phyloP scores from a whole-genome alignment of 139 green algal species.

The Tetradesmus obliquus region DNA sequence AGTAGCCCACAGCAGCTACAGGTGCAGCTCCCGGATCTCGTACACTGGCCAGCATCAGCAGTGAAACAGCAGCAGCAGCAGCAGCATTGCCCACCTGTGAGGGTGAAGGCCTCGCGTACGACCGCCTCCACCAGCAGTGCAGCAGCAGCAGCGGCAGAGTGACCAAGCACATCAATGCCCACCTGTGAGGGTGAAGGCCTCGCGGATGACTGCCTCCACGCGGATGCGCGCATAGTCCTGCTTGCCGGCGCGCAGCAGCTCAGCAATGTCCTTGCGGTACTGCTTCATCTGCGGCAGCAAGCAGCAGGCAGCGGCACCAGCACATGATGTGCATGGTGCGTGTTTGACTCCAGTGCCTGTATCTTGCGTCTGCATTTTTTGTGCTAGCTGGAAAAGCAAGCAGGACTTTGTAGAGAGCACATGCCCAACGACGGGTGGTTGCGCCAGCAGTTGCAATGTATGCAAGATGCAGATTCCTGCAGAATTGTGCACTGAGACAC shows the following conservation, averaged over 20 bases:
- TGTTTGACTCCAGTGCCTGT: neutral
- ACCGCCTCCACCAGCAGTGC: neutral
- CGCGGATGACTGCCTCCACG: constrained; percentile 90
- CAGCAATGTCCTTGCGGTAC: constrained; percentile 79
- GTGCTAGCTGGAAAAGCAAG: neutral
- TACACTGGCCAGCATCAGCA: constrained; percentile 58
- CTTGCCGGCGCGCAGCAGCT: constrained; percentile 77
- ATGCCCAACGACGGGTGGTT: neutral
- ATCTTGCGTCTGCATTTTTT: neutral
- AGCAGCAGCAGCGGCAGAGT: neutral
- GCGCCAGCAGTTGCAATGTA: neutral
- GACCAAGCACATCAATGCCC: neutral
- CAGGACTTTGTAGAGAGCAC: neutral
- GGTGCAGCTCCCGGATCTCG: constrained; percentile 93
- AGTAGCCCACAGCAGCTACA: constrained; percentile 79
- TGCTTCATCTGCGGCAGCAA: constrained; percentile 67
- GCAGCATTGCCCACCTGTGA: neutral
- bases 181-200: constrained; percentile 61
- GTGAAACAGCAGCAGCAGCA: neutral
- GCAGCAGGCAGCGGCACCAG: neutral
- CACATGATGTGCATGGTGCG: neutral
- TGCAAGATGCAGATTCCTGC: neutral
- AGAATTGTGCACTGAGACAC: too few species aligned
- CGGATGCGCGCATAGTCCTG: constrained; percentile 87
- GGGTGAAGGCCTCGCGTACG: too few species aligned